Evolutionary conservation across 306 rosid genomes (phyloP).

Genomic region (Medicago arabica): DNA sequence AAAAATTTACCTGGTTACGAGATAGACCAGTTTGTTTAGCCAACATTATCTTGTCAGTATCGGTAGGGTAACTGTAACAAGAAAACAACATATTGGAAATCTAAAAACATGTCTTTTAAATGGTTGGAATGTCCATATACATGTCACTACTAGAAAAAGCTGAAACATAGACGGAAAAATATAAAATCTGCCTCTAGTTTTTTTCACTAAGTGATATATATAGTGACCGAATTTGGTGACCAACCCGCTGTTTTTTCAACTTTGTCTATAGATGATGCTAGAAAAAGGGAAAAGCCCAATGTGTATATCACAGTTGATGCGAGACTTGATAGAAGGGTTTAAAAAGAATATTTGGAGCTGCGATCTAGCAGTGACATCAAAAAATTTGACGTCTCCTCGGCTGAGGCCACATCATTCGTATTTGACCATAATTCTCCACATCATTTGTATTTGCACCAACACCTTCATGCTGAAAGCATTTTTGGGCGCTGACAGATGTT

Average conservation of each 20-base stretch:
- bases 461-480: no score
- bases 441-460: no score
- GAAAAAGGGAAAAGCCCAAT: not conserved
- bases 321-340: no score
- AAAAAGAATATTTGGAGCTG: no score
- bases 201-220: no score
- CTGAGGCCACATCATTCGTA: not conserved
- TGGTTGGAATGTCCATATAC: no score
- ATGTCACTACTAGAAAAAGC: not conserved
- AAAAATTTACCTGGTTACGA: slow-evolving; percentile 70
- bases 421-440: not conserved
- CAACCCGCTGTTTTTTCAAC: no score
- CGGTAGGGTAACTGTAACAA: slow-evolving; percentile 78
- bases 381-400: not conserved
- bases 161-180: no score
- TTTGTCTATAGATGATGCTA: not conserved
- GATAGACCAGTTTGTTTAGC: slow-evolving; percentile 95
- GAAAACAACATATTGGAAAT: slow-evolving; percentile 4
- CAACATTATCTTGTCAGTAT: slow-evolving; percentile 78
- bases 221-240: no score
- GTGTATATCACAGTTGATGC: not conserved
- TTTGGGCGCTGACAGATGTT: no score
- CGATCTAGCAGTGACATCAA: no score
- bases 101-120: not conserved
- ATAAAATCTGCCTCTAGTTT: no score